Conservation (phyloP, 2,329 filamentous ascomycete genomes). For the Aspergillus sp. region DNA sequence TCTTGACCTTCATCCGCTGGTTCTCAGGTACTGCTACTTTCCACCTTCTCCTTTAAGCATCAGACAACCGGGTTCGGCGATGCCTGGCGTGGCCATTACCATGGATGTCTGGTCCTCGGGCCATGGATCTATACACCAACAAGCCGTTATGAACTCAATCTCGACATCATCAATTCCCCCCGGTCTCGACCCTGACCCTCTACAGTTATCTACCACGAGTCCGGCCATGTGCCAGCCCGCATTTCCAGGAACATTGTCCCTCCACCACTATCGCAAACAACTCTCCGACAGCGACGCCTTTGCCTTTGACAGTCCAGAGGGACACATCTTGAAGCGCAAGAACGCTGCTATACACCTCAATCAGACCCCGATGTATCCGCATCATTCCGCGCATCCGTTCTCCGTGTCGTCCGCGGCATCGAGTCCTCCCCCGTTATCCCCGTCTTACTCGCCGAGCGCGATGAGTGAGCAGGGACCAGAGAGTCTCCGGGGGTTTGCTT, state of each 20-base stretch:
- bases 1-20: not conserved
- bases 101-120: slow-evolving; percentile 11
- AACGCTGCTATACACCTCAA: slow-evolving; percentile 36
- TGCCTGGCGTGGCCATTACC: slow-evolving; percentile 4
- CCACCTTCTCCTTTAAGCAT: not conserved
- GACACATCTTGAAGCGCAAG: slow-evolving; percentile 36
- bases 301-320: slow-evolving; percentile 27
- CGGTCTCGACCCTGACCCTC: slow-evolving; percentile 4
- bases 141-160: slow-evolving; percentile 2
- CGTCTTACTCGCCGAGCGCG: slow-evolving; percentile 39
- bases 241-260: slow-evolving; percentile 24
- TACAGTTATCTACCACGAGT: slow-evolving; percentile 12
- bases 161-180: slow-evolving; percentile 7
- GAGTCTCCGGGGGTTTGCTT: slow-evolving; percentile 23
- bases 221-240: slow-evolving; percentile 8
- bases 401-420: slow-evolving; percentile 35
- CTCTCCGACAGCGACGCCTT: slow-evolving; percentile 31
- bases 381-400: slow-evolving; percentile 22
- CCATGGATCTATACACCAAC: slow-evolving; percentile 11
- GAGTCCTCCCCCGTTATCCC: slow-evolving; percentile 40
- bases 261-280: slow-evolving; percentile 40
- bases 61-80: not conserved
- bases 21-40: not conserved
- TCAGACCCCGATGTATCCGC: slow-evolving; percentile 21
- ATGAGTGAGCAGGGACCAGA: slow-evolving; percentile 34